Conservation (phyloP, 2,329 filamentous ascomycete species). For the Helicocarpus griseus region DNA sequence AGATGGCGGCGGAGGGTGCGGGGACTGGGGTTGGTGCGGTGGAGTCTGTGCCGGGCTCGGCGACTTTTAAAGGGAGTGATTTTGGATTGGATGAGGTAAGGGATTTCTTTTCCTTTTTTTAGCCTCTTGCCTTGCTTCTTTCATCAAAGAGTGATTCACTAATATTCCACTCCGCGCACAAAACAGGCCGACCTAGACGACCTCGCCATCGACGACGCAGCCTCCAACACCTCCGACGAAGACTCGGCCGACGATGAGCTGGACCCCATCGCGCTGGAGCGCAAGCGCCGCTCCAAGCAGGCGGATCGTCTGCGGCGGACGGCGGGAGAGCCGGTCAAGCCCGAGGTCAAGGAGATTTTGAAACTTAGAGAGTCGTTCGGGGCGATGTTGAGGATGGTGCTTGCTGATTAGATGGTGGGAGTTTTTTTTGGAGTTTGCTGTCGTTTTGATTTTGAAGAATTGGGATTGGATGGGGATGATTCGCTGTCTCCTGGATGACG, state of each 20-base stretch:
- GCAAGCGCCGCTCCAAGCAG: conserved; percentile 63
- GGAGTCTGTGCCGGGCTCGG: conserved; percentile 42
- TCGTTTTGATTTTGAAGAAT: background rate
- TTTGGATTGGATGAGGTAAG: conserved; percentile 76
- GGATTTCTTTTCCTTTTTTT: no score
- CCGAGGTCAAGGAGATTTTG: conserved; percentile 64
- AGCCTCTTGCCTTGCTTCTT: no score
- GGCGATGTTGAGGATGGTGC: conserved; percentile 68
- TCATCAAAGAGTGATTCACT: no score
- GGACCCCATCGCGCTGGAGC: conserved; percentile 81
- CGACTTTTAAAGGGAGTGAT: conserved; percentile 64
- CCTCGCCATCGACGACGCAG: conserved; percentile 67
- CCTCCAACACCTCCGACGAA: conserved; percentile 53
- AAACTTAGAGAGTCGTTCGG: conserved; percentile 74
- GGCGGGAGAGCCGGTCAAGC: conserved; percentile 78
- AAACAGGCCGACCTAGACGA: conserved; percentile 65
- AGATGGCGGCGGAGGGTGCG: conserved; percentile 76
- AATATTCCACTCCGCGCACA: background rate
- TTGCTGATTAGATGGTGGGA: conserved; percentile 54
- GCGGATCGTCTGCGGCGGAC: conserved; percentile 68
- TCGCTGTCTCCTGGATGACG: no score
- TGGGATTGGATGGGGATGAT: background rate
- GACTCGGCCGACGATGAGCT: conserved; percentile 67
- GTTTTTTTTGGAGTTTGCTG: background rate
- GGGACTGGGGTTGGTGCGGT: conserved; percentile 34